Percentiles rank a stretch among this genome's conserved stretches.
Evolutionary conservation across 1,284 basidiomycete species (phyloP).

Genomic region (Salmacisia buchloeana): DNA sequence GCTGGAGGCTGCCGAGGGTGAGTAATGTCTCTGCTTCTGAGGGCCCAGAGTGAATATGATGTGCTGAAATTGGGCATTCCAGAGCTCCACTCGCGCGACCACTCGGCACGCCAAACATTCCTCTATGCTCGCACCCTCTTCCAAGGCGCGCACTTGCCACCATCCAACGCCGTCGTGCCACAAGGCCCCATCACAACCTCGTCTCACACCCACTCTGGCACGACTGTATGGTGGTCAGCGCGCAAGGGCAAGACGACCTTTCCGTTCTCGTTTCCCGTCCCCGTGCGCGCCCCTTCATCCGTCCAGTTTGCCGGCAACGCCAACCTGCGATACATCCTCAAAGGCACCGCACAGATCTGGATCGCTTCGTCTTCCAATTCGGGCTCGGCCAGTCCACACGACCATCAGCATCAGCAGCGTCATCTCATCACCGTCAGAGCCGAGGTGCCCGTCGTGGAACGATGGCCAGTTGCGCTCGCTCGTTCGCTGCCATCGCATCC

Average conservation of each 20-base stretch:
- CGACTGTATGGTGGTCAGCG: slow-evolving; percentile 32
- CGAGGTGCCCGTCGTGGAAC: slow-evolving; percentile 40
- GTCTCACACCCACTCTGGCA: slow-evolving; percentile 17
- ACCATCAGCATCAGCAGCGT: slow-evolving; percentile 25
- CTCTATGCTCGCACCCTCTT: slow-evolving; percentile 43
- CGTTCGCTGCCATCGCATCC: neutral
- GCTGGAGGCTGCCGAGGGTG: slow-evolving; percentile 31
- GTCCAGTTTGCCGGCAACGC: slow-evolving; percentile 40
- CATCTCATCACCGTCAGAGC: slow-evolving; percentile 30
- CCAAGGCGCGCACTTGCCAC: slow-evolving; percentile 40
- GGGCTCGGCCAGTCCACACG: slow-evolving; percentile 2
- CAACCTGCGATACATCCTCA: slow-evolving; percentile 35
- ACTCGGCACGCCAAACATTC: slow-evolving; percentile 40
- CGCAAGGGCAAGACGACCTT: slow-evolving; percentile 42
- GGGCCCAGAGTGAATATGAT: neutral
- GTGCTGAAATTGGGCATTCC: neutral
- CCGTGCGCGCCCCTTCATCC: slow-evolving; percentile 32
- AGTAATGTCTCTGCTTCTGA: neutral
- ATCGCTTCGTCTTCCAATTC: slow-evolving; percentile 10
- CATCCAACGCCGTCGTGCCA: slow-evolving; percentile 41
- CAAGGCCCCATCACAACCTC: slow-evolving; percentile 23
- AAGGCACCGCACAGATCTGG: slow-evolving; percentile 40
- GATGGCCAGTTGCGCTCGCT: slow-evolving; percentile 18
- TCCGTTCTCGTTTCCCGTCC: slow-evolving; percentile 39
- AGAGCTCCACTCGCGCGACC: slow-evolving; percentile 42